These are phyloP conservation scores for Stromatinia cepivora DNA, from an alignment of 2,329 filamentous ascomycete genomes.

Conservation along the genomic window DNA sequence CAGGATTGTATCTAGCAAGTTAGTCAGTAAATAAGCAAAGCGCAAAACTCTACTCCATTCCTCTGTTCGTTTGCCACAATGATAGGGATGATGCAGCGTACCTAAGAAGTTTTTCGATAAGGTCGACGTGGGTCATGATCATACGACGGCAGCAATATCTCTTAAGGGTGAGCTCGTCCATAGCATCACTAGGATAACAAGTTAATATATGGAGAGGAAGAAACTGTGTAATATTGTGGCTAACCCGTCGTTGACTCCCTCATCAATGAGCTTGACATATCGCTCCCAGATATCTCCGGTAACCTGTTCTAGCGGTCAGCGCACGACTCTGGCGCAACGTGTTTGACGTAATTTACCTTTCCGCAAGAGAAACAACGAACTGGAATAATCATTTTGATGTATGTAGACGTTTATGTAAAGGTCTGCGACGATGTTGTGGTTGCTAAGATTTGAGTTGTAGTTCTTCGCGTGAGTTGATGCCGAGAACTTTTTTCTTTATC, in stretches of 20 bases:
- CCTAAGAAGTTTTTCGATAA: slow-evolving; percentile 98
- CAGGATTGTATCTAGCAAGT: slow-evolving; percentile 49
- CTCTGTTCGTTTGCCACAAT: neutral
- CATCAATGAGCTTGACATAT: slow-evolving; percentile 85
- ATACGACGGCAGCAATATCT: slow-evolving; percentile 98
- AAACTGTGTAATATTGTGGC: slow-evolving; percentile 37
- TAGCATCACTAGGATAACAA: slow-evolving; percentile 69
- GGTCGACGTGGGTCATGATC: slow-evolving; percentile 99
- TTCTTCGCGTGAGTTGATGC: slow-evolving; percentile 24
- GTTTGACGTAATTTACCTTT: slow-evolving; percentile 66
- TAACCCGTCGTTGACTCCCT: slow-evolving; percentile 73
- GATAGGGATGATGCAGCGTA: slow-evolving; percentile 46
- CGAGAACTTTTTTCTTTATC: slow-evolving; percentile 24
- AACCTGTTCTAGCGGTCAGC: slow-evolving; percentile 59
- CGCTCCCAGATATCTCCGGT: slow-evolving; percentile 97
- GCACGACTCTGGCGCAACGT: slow-evolving; percentile 22
- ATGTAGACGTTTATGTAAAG: slow-evolving; percentile 1
- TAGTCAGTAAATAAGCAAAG: slow-evolving; percentile 28
- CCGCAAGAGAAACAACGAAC: slow-evolving; percentile 98
- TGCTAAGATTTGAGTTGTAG: slow-evolving; percentile 13
- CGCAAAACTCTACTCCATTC: neutral
- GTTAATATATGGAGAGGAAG: slow-evolving; percentile 25
- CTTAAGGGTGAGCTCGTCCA: slow-evolving; percentile 91
- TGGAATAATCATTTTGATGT: slow-evolving; percentile 87
- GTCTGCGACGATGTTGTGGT: slow-evolving; percentile 13